Evolutionary conservation across 2,329 filamentous ascomycete genomes (phyloP).

Genomic region (Ophiostoma angusticollis): DNA sequence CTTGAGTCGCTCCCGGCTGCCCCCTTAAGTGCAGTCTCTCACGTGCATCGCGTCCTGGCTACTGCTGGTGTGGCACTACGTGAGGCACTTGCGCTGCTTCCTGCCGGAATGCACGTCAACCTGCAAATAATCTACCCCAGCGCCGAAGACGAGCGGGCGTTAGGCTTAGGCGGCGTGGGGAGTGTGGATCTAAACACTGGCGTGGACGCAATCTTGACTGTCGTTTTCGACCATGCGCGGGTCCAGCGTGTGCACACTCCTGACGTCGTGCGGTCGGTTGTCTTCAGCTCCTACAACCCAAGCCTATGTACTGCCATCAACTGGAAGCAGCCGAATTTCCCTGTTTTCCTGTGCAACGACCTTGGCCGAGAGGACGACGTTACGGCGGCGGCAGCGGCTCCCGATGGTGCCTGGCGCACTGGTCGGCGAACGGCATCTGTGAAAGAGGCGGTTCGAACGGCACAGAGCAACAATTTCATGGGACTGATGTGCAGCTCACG

Average conservation of each 20-base stretch:
- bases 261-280: constrained; percentile 69
- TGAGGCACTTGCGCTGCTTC: constrained; percentile 63
- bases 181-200: constrained; percentile 75
- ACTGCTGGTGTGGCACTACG: constrained; percentile 67
- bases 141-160: constrained; percentile 52
- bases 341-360: constrained; percentile 89
- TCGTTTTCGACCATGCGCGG: constrained; percentile 86
- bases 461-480: constrained; percentile 97
- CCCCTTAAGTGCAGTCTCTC: constrained; percentile 42
- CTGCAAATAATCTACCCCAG: constrained; percentile 86
- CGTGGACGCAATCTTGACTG: constrained; percentile 67
- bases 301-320: constrained; percentile 88
- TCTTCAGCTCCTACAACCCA: constrained; percentile 88
- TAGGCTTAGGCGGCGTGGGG: constrained; percentile 50
- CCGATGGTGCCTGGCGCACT: constrained; percentile 34
- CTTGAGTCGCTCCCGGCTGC: constrained; percentile 31
- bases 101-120: constrained; percentile 72
- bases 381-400: constrained; percentile 19
- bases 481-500: constrained; percentile 82
- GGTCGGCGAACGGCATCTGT: constrained; percentile 70
- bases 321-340: constrained; percentile 99
- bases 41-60: constrained; percentile 59
- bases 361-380: constrained; percentile 50
- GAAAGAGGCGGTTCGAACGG: constrained; percentile 87
- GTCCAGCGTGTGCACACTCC: constrained; percentile 49